phyloP scores from a whole-genome alignment of 2,329 filamentous ascomycete species.

The Metarhizium album region DNA sequence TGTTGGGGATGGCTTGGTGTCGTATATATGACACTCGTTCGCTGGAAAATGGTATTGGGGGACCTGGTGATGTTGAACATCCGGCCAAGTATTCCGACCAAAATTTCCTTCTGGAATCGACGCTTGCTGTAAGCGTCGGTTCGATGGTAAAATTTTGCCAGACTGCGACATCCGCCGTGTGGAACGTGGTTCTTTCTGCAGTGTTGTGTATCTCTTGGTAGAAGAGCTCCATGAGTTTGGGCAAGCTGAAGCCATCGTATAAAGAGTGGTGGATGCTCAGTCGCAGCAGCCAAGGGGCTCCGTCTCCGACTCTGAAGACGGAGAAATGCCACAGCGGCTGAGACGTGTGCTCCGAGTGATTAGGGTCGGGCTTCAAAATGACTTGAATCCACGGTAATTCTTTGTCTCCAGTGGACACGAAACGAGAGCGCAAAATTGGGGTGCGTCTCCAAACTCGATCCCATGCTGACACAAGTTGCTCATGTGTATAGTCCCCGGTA shows the following conservation, averaged over 20 bases:
- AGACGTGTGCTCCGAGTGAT: not conserved
- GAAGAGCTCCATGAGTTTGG: conserved; percentile 39
- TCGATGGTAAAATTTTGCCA: conserved; percentile 18
- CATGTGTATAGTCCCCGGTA: conserved; percentile 23
- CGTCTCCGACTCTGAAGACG: conserved; percentile 6
- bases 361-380: conserved; percentile 27
- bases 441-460: conserved; percentile 38
- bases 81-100: conserved; percentile 30
- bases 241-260: conserved; percentile 77
- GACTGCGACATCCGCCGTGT: conserved; percentile 6
- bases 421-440: conserved; percentile 58
- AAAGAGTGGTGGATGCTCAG: conserved; percentile 73
- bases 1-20: conserved; percentile 32
- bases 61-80: not conserved
- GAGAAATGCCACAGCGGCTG: conserved; percentile 16
- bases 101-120: conserved; percentile 20
- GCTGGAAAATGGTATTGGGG: not conserved
- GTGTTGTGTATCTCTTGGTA: conserved; percentile 6
- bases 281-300: conserved; percentile 22
- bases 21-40: conserved; percentile 27
- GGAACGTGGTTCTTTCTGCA: conserved; percentile 2
- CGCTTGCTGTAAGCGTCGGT: conserved; percentile 4
- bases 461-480: conserved; percentile 50
- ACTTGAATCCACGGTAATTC: conserved; percentile 52
- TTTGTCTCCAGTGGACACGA: conserved; percentile 40